Percentiles rank a stretch among this genome's conserved stretches.
Conservation (phyloP, 352 stramenopile genomes). For the Hyaloperonospora brassicae region DNA sequence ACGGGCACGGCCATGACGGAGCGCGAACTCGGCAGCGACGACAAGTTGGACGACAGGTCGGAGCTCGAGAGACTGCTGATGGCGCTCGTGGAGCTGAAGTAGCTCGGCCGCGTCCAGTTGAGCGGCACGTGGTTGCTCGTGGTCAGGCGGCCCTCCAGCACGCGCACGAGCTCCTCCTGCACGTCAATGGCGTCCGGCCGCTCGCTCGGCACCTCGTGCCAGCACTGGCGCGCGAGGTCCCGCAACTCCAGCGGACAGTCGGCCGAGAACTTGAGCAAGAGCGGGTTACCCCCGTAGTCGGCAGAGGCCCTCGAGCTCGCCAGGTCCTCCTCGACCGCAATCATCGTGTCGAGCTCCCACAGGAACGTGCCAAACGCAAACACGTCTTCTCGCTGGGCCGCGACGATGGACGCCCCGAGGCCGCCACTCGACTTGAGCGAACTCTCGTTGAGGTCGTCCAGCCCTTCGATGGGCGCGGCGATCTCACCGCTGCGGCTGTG, state of each 20-base stretch:
- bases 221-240: slow-evolving; percentile 48
- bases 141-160: slow-evolving; percentile 57
- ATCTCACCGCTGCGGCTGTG: slow-evolving; percentile 21
- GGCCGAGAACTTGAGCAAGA: slow-evolving; percentile 49
- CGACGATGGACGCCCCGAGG: slow-evolving; percentile 14
- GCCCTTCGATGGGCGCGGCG: slow-evolving; percentile 17
- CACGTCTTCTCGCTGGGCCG: slow-evolving; percentile 39
- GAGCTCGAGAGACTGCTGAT: slow-evolving; percentile 40
- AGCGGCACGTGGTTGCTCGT: slow-evolving; percentile 33
- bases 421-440: slow-evolving; percentile 21
- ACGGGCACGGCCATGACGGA: slow-evolving; percentile 30
- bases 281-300: slow-evolving; percentile 31
- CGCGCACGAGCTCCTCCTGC: slow-evolving; percentile 63
- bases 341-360: slow-evolving; percentile 73
- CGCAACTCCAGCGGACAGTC: slow-evolving; percentile 57
- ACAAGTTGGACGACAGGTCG: slow-evolving; percentile 33
- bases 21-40: slow-evolving; percentile 32
- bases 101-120: slow-evolving; percentile 50
- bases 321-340: slow-evolving; percentile 51
- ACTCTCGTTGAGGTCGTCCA: slow-evolving; percentile 24
- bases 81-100: slow-evolving; percentile 28
- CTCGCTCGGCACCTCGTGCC: slow-evolving; percentile 36
- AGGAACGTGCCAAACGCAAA: slow-evolving; percentile 68
- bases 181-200: slow-evolving; percentile 61
- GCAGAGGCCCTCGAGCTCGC: slow-evolving; percentile 17